Evolutionary conservation across 225 moss, liverwort and hornwort genomes (phyloP).

Genomic region (Pleurozium schreberi): DNA sequence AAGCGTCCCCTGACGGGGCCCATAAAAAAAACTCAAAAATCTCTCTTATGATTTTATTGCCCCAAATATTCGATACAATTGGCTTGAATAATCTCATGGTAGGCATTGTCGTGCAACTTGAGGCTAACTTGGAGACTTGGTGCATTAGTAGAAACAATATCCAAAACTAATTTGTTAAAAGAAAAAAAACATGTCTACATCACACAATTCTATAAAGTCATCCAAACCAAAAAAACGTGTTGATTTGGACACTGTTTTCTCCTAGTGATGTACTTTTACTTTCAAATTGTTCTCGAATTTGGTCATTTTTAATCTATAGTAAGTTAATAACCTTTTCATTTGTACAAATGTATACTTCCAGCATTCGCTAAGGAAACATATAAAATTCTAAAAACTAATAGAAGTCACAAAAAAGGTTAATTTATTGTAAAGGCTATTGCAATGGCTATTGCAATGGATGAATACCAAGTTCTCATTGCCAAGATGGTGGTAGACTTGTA

Average conservation of each 20-base stretch:
- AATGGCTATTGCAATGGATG: no score
- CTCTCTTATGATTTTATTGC: background rate
- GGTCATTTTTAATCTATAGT: background rate
- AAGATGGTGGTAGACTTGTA: background rate
- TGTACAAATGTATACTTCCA: background rate
- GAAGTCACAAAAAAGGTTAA: background rate
- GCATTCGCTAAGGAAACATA: background rate
- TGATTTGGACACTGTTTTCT: background rate
- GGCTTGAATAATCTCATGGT: background rate
- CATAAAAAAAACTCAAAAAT: background rate
- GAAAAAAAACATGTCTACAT: no score
- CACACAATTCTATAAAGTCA: background rate
- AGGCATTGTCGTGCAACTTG: background rate
- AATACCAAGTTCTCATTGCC: background rate
- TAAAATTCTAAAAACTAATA: background rate
- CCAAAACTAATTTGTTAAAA: rapidly evolving
- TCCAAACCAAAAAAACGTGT: background rate
- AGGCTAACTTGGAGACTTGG: background rate
- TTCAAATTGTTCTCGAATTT: background rate
- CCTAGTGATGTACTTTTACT: background rate
- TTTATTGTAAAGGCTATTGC: background rate
- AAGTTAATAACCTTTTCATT: background rate
- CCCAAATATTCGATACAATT: rapidly evolving
- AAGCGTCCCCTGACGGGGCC: no score
- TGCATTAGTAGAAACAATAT: background rate